Base-by-base conservation (phyloP, 768 basidiomycete species). In the Leccinum longicurvipes region DNA sequence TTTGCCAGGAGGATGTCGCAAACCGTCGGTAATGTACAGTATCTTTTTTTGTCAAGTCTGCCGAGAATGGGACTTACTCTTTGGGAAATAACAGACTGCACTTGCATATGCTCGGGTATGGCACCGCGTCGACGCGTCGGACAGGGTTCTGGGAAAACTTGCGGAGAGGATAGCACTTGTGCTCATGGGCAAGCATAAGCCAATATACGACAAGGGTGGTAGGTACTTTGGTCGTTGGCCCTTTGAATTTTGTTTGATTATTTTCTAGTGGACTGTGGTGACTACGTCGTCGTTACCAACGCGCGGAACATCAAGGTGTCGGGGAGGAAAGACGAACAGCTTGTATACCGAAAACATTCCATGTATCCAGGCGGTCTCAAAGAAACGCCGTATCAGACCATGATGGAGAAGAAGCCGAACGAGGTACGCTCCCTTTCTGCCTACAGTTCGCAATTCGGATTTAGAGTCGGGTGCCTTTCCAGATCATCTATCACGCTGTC, bases 181-280 rank as follows among this genome's bases (percentile, higher is more conserved):
- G 29, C 80, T 99, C 46, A 98, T 98, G 96, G 97, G 96, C 67
- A 99, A 98, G 75, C 94, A 98, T 73, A 99, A 98, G 69, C 95
- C 96, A 6, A 92, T 95, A 39, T 98, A 91, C 65, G 93, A 98
- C 73, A 93, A 92, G 10, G 82, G 87, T 61, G 83, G 96, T 93
- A 59, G 56, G 87, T 75, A 15, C 29, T 14, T 25, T 36, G 12
- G 17, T 25, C 9, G 12, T 32, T 23, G 2, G 9, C 2, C 11
- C 2, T 49, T 3, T n/a, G 8, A 23, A 12, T 34, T 3, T 15
- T n/a, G 19, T 19, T 45, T 59, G 41, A 62, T 23, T 9, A 3
- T 17, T 48, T n/a, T 51, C 1, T 59, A 97, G 96, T 90, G 61
- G 97, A 99, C 73, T 94, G 92, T 53, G 97, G 97, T 9, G 97